phyloP scores from a whole-genome alignment of 768 basidiomycete species.

The Imleria badia region DNA sequence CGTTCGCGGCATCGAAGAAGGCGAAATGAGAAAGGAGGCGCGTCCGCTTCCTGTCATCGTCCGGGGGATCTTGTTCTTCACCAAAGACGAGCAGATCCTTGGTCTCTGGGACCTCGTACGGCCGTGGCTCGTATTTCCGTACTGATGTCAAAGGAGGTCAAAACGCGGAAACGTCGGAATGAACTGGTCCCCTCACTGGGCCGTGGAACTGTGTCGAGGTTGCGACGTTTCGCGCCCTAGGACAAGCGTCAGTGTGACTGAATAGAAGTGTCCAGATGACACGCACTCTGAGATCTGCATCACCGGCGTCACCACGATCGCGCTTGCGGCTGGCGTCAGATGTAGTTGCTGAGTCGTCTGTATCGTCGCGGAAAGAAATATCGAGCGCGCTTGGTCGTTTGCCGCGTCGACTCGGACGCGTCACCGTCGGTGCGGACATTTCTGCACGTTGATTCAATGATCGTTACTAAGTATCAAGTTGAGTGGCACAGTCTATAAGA shows the following conservation, averaged over 20 bases:
- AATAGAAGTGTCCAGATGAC: background rate
- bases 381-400: constrained; percentile 55
- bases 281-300: constrained; percentile 18
- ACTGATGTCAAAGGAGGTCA: constrained; percentile 26
- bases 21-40: constrained; percentile 57
- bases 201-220: constrained; percentile 18
- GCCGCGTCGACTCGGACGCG: constrained; percentile 22
- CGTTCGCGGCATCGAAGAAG: constrained; percentile 55
- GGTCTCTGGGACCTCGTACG: constrained; percentile 37
- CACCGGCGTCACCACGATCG: constrained; percentile 11
- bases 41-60: constrained; percentile 49
- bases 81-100: constrained; percentile 38
- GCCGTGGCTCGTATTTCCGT: constrained; percentile 38
- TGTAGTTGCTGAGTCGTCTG: constrained; percentile 24
- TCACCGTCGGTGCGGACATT: background rate
- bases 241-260: background rate
- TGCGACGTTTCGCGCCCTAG: constrained; percentile 29
- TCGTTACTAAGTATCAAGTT: too few relatives aligned
- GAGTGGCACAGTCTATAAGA: background rate
- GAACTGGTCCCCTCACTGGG: constrained; percentile 12
- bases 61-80: constrained; percentile 38
- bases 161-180: background rate
- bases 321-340: constrained; percentile 32
- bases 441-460: background rate
- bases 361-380: constrained; percentile 48